Evolutionary conservation across 768 basidiomycete species (phyloP), one percentile per base, ranked within the genome.

Genomic region (Tylopilus intermedius): DNA sequence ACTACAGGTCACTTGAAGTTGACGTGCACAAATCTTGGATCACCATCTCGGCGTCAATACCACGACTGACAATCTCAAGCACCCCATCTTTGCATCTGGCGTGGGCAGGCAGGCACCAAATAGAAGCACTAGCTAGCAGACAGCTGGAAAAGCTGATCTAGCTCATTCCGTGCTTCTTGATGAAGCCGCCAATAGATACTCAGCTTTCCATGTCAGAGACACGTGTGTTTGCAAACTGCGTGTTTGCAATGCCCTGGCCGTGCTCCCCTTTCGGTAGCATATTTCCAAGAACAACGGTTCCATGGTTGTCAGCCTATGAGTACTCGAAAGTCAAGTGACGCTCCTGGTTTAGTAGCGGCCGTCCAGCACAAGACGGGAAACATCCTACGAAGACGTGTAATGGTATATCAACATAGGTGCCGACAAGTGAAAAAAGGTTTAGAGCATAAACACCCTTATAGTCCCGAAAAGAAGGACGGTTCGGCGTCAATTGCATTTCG

Each of bases 381-480:
- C n/a, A 11, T n/a, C n/a, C n/a, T 38, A 38, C n/a, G n/a, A 8
- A 18, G n/a, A 18, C 15, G n/a, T 18, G n/a, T n/a, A 18, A 4
- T n/a, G 38, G n/a, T 18, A 38, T 38, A 38, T 7, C n/a, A 9
- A 38, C 2, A 8, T 18, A 9, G 13, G 15, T 30, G 27, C 13
- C 29, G 4, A 29, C 22, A 5, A 21, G 26, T 5, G 48, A 38
- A 18, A 24, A 18, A 13, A 18, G 15, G 29, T 33, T 15, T 6
- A 13, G 24, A 7, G 41, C 32, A 30, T 37, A 27, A 42, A 30
- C 6, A 33, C 6, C 22, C 26, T 18, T 67, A 88, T 54, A 90
- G 69, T 42, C 76, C 84, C 42, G 80, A 77, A 61, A 90, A 90
- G 68, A 90, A 90, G 18, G 79, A 73, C 9, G 74, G 74, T 29